A percentile compares a stretch with the other conserved stretches of the same genome.
Evolutionary conservation across 495 filamentous ascomycete species (phyloP).

Genomic region (Corynascus novoguineensis): DNA sequence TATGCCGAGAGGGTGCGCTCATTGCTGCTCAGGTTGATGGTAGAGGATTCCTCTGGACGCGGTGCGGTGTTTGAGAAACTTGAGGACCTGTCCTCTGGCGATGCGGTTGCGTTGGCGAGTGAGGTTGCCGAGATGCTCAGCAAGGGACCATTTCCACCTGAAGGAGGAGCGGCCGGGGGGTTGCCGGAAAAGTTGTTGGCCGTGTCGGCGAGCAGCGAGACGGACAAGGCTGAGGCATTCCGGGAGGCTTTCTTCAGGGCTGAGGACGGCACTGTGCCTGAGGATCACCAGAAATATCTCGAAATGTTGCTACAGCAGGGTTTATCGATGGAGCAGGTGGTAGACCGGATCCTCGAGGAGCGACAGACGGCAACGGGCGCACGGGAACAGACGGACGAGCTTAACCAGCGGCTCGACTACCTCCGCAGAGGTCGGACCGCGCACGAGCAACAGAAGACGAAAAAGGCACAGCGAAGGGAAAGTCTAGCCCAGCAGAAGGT

Average conservation of each 20-base stretch:
- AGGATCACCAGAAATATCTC: conserved; percentile 34
- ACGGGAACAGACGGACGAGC: conserved; percentile 31
- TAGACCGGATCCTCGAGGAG: conserved; percentile 35
- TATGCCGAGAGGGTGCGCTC: conserved; percentile 35
- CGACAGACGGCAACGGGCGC: conserved; percentile 29
- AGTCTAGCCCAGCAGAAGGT: conserved; percentile 21
- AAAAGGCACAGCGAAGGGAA: conserved; percentile 28
- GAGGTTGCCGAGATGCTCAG: conserved; percentile 27
- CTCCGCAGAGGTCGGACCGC: conserved; percentile 40
- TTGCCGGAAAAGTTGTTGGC: conserved; percentile 24
- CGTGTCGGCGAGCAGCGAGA: conserved; percentile 17
- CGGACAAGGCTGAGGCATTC: conserved; percentile 25
- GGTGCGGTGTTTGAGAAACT: conserved; percentile 25
- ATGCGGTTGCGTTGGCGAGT: conserved; percentile 11
- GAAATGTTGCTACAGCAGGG: conserved; percentile 33
- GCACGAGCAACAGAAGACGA: conserved; percentile 37
- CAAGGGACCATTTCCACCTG: neutral
- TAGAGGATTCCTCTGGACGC: conserved; percentile 22
- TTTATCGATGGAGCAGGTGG: conserved; percentile 32
- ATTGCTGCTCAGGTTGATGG: conserved; percentile 29
- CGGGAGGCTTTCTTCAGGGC: conserved; percentile 34
- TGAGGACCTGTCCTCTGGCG: conserved; percentile 14
- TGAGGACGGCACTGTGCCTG: conserved; percentile 16
- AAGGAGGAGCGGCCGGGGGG: conserved; percentile 1
- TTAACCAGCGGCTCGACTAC: conserved; percentile 37